Evolutionary conservation across 2,329 filamentous ascomycete genomes (phyloP), one percentile per base, ranked within the genome.

Genomic region (Ophiostoma himal-ulmi): DNA sequence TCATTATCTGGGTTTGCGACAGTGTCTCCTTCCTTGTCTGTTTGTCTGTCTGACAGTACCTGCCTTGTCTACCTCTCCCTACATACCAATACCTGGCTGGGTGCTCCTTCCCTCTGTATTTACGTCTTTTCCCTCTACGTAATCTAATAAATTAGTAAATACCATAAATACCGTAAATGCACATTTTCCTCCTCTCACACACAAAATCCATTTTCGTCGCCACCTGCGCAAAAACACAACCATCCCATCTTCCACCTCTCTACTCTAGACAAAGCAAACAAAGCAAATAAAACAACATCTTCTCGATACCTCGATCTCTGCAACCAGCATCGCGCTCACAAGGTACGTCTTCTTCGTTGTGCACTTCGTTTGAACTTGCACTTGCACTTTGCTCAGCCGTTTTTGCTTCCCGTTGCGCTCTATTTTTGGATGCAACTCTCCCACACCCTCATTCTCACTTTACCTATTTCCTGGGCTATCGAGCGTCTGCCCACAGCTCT

Each of bases 131-230:
- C 36, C 62, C 36, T 65, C 36, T 34, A 65, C 17, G 13, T 65
- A 22, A 67, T 10, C 36, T 41, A 22, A 67, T 67, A n/a, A 64
- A 34, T 37, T n/a, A 39, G 20, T 41, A 26, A 66, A 11, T 67
- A 26, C 36, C 41, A 10, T 44, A 14, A 36, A 37, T 13, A 17
- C 7, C 5, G 20, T 41, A 41, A 67, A 20, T 67, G 30, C 36
- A 67, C 65, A 17, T 30, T 44, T 48, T 30, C 64, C 22, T 26
- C 37, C 65, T 26, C 65, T 67, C 37, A 17, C 65, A 67, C 65
- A 67, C 65, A 67, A 41, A 67, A 66, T 66, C 26, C 64, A 44
- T 67, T 67, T 67, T 44, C 65, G 65, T 67, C 65, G 39, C 62
- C 62, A 65, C 62, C 22, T 26, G 37, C n/a, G 65, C 30, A 65